Conservation (phyloP, 164 flowering plant species). For the Hamamelis virginiana region DNA sequence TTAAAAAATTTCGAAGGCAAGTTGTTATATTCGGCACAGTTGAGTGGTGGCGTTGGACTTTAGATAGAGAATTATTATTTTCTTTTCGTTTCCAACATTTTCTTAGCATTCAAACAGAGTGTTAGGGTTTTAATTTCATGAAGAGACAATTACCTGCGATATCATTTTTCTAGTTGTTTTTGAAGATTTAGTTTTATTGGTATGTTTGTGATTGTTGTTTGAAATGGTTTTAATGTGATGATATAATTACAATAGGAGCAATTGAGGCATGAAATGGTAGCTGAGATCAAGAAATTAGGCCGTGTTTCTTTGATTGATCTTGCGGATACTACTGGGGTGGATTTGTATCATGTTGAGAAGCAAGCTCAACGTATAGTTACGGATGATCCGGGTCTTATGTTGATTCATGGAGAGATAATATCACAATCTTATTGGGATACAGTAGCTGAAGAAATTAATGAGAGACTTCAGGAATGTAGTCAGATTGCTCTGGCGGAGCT, state of each 20-base stretch:
- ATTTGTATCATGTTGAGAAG: slow-evolving; percentile 88
- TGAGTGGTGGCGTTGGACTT: background rate
- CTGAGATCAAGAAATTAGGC: slow-evolving; percentile 60
- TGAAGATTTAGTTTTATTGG: no score
- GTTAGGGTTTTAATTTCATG: background rate
- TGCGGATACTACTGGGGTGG: slow-evolving; percentile 77
- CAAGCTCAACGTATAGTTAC: slow-evolving; percentile 66
- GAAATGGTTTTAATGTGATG: background rate
- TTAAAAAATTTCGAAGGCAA: background rate
- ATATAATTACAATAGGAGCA: slow-evolving; percentile 53
- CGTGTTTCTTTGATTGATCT: slow-evolving; percentile 90
- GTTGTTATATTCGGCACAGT: background rate
- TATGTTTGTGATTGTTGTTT: background rate
- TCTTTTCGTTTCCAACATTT: background rate
- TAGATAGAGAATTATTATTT: no score
- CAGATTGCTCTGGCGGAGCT: slow-evolving; percentile 89
- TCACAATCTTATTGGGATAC: slow-evolving; percentile 85
- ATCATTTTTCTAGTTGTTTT: background rate
- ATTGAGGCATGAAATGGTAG: slow-evolving; percentile 71
- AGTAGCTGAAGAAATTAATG: slow-evolving; percentile 86
- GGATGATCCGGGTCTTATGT: slow-evolving; percentile 54
- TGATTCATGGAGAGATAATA: slow-evolving; percentile 91
- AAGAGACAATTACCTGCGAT: background rate
- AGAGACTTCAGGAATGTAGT: slow-evolving; percentile 92
- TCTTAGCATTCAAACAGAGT: background rate